Conservation (phyloP, 306 rosid species). For the Spatholobus suberectus region DNA sequence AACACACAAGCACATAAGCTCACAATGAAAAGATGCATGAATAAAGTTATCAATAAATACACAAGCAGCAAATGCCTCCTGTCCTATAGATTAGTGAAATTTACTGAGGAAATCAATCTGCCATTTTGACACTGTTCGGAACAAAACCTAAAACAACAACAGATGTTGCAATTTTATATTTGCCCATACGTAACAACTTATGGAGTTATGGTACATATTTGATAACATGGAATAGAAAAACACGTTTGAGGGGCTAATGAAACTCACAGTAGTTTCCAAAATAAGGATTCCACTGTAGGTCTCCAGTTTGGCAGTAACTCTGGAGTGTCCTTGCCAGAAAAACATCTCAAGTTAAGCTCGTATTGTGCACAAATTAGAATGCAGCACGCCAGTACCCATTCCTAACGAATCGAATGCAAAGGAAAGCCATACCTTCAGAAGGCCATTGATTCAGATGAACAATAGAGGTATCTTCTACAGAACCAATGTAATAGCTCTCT, state of each 20-base stretch:
- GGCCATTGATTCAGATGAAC: slow-evolving; percentile 84
- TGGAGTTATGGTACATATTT: background rate
- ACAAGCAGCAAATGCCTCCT: background rate
- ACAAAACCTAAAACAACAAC: background rate
- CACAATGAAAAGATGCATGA: slow-evolving; percentile 1
- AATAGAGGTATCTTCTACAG: slow-evolving; percentile 55
- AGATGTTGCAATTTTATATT: background rate
- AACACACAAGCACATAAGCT: background rate
- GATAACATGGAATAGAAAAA: background rate
- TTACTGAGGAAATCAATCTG: slow-evolving; percentile 1
- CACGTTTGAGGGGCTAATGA: background rate
- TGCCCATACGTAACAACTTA: background rate
- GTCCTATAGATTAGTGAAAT: slow-evolving; percentile 8
- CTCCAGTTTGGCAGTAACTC: slow-evolving; percentile 77
- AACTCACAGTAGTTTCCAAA: slow-evolving; percentile 70
- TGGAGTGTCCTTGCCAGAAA: slow-evolving; percentile 47
- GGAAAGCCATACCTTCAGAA: slow-evolving; percentile 58
- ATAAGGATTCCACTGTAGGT: slow-evolving; percentile 65
- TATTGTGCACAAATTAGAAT: background rate
- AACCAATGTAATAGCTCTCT: slow-evolving; percentile 76
- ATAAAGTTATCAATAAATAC: background rate
- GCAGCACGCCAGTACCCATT: background rate
- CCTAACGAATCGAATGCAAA: slow-evolving; percentile 11
- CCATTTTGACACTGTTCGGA: background rate
- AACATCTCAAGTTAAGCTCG: background rate